These are phyloP conservation scores for Chalaropsis thielavioides DNA, from an alignment of 2,329 filamentous ascomycete genomes.

Conservation along the genomic window DNA sequence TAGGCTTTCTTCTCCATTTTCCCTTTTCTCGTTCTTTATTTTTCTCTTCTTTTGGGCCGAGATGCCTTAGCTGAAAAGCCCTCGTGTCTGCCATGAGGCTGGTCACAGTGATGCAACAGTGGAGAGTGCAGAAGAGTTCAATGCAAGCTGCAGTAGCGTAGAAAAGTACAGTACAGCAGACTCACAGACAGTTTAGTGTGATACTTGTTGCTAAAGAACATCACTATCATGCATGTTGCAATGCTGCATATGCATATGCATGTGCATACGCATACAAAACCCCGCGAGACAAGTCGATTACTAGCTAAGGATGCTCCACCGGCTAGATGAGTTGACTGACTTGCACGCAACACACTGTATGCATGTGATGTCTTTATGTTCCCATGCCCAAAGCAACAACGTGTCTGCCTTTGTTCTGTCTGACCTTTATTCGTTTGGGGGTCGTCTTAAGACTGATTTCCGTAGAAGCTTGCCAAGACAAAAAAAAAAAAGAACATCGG, in stretches of 20 bases:
- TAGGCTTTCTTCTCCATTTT: background rate
- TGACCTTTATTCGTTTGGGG: background rate
- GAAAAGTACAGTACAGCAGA: background rate
- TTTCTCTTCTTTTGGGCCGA: background rate
- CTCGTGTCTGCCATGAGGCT: slow-evolving; percentile 5
- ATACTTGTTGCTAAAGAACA: background rate
- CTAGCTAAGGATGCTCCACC: too few relatives aligned
- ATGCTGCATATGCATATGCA: background rate
- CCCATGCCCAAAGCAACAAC: background rate
- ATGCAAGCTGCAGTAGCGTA: background rate
- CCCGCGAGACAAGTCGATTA: background rate
- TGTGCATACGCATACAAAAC: background rate
- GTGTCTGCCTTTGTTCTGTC: background rate
- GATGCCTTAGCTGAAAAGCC: background rate
- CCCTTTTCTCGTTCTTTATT: background rate
- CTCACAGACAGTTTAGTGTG: background rate
- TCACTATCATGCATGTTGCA: background rate
- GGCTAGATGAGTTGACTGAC: too few relatives aligned
- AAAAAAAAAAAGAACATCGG: background rate
- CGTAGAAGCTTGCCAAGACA: background rate
- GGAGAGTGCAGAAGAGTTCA: background rate
- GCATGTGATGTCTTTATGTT: background rate
- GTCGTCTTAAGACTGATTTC: background rate
- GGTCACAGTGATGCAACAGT: background rate
- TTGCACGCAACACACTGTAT: too few relatives aligned